These are phyloP conservation scores for Nematodospora valgi DNA, from an alignment of 805 yeast species.

Conservation along the genomic window DNA sequence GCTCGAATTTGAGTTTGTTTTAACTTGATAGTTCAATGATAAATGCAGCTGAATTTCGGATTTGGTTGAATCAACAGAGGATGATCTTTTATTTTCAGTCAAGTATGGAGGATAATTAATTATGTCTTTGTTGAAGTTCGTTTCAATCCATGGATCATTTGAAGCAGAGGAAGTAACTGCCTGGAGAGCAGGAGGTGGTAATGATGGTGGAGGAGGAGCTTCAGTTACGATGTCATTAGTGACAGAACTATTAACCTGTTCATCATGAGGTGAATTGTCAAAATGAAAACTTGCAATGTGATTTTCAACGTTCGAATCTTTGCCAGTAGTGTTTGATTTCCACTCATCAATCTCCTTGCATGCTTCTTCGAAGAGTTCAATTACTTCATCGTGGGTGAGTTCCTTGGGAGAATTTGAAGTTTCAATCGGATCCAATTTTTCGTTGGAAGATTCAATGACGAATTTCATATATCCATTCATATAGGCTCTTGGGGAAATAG, in stretches of 20 bases:
- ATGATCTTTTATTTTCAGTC: slow-evolving; percentile 4
- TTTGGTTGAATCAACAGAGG: not conserved
- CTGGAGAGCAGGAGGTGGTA: too few relatives aligned
- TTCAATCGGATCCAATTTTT: not conserved
- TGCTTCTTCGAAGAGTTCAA: slow-evolving; percentile 8
- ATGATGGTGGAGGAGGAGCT: too few relatives aligned
- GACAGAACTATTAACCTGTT: too few relatives aligned
- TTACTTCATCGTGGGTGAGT: slow-evolving; percentile 4
- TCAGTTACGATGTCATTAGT: too few relatives aligned
- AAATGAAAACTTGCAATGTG: too few relatives aligned
- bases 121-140: not conserved
- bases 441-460: not conserved
- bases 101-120: not conserved
- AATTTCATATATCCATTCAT: slow-evolving; percentile 2
- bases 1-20: slow-evolving; percentile 1
- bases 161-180: too few relatives aligned
- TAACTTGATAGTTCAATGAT: not conserved
- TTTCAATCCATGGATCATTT: not conserved
- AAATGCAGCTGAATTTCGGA: slow-evolving; percentile 1
- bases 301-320: too few relatives aligned
- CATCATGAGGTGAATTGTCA: too few relatives aligned
- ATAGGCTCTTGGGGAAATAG: not conserved
- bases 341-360: slow-evolving; percentile 10
- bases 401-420: slow-evolving; percentile 1
- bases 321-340: too few relatives aligned